phyloP scores from a whole-genome alignment of 768 basidiomycete species.

The Butyriboletus loyo region DNA sequence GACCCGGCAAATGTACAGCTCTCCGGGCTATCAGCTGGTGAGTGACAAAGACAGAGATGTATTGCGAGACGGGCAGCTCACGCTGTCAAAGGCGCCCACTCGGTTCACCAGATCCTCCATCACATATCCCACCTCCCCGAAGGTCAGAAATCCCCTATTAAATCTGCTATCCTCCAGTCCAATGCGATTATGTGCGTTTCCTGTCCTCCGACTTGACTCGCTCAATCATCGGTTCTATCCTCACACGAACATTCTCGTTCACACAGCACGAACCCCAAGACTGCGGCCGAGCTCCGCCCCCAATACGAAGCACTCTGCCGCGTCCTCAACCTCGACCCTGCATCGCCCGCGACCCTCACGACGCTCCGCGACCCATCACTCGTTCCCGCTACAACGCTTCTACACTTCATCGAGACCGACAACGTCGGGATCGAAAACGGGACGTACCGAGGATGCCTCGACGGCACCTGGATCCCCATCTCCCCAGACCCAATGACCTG shows the following conservation, averaged over 20 bases:
- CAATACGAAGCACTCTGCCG: constrained; percentile 65
- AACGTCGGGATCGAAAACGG: constrained; percentile 49
- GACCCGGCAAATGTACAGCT: constrained; percentile 59
- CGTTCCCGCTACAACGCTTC: constrained; percentile 50
- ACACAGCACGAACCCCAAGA: constrained; percentile 53
- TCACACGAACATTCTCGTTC: not conserved
- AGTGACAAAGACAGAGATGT: constrained; percentile 2
- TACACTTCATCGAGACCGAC: constrained; percentile 57
- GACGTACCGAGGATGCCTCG: constrained; percentile 67
- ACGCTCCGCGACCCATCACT: constrained; percentile 48
- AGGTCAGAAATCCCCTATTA: constrained; percentile 58
- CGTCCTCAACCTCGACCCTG: constrained; percentile 53
- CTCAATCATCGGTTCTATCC: not conserved
- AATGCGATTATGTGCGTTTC: constrained; percentile 64
- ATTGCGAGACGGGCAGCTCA: not conserved
- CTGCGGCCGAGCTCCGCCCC: constrained; percentile 51
- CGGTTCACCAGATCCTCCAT: constrained; percentile 72
- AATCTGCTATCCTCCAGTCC: constrained; percentile 65
- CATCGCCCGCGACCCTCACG: constrained; percentile 45
- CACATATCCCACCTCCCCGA: constrained; percentile 61
- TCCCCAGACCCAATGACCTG: constrained; percentile 61
- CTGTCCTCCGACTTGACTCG: not conserved
- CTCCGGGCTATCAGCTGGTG: constrained; percentile 71
- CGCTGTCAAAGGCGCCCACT: constrained; percentile 55
- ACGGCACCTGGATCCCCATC: constrained; percentile 54